Percentiles rank a stretch among this genome's conserved stretches.
phyloP scores from a whole-genome alignment of 139 green algal genomes.

The Coelastrella sp. region DNA sequence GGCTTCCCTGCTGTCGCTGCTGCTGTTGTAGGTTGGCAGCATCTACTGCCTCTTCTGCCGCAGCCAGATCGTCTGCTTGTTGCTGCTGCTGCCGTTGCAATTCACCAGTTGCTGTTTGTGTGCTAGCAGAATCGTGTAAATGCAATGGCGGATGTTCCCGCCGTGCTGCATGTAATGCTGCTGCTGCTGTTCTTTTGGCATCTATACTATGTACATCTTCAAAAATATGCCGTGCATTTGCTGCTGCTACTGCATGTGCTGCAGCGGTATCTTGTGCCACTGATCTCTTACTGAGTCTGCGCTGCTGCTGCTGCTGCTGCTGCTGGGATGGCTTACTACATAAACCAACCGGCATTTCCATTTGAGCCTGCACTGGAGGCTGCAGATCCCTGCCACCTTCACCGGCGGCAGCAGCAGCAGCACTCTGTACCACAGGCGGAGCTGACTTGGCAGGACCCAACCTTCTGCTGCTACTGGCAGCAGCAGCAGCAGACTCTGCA shows the following conservation, averaged over 20 bases:
- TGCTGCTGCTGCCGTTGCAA: neutral
- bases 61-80: neutral
- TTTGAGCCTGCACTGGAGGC: neutral
- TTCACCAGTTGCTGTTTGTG: neutral
- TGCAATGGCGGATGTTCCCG: constrained; percentile 34
- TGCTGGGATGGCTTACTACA: neutral
- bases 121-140: neutral
- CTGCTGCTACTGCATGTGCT: constrained; percentile 38
- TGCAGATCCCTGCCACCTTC: neutral
- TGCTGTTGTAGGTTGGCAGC: neutral
- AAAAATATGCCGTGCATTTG: constrained; percentile 27
- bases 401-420: neutral
- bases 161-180: constrained; percentile 40
- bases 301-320: constrained; percentile 14
- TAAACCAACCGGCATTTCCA: constrained; percentile 18
- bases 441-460: neutral
- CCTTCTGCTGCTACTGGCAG: neutral
- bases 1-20: neutral
- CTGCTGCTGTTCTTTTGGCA: constrained; percentile 32
- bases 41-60: neutral
- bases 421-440: neutral
- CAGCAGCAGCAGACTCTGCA: neutral
- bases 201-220: constrained; percentile 32
- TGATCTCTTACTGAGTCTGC: neutral
- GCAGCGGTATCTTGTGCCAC: constrained; percentile 8